Conservation (phyloP, 768 basidiomycete species). For the Phylloporus arenicola region DNA sequence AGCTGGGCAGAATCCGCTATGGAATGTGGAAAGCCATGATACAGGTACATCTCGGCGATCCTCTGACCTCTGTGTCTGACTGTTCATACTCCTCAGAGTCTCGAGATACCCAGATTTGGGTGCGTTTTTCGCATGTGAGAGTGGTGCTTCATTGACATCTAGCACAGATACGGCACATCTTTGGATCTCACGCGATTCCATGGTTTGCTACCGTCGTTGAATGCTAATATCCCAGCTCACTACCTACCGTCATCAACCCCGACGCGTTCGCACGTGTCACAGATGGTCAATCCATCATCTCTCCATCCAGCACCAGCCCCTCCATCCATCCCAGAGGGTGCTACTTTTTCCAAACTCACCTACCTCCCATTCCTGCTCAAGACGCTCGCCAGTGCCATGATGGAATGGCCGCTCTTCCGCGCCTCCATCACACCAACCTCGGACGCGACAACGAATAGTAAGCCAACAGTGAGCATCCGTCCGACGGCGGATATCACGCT, state of each 20-base stretch:
- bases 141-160: slow-evolving; percentile 1
- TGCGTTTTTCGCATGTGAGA: slow-evolving; percentile 25
- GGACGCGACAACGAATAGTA: slow-evolving; percentile 24
- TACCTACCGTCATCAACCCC: slow-evolving; percentile 39
- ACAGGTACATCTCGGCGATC: slow-evolving; percentile 44
- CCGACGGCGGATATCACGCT: slow-evolving; percentile 70
- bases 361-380: slow-evolving; percentile 84
- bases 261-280: slow-evolving; percentile 15
- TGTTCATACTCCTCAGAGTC: slow-evolving; percentile 43
- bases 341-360: slow-evolving; percentile 62
- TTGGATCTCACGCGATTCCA: slow-evolving; percentile 72
- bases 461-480: slow-evolving; percentile 68
- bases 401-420: slow-evolving; percentile 80
- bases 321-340: slow-evolving; percentile 43
- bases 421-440: slow-evolving; percentile 56
- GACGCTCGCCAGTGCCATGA: slow-evolving; percentile 72
- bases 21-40: slow-evolving; percentile 91
- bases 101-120: slow-evolving; percentile 85
- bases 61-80: not conserved
- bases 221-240: slow-evolving; percentile 61
- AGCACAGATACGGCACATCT: slow-evolving; percentile 59
- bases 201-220: slow-evolving; percentile 56
- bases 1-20: slow-evolving; percentile 69
- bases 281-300: slow-evolving; percentile 35
- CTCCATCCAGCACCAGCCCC: slow-evolving; percentile 37